Evolutionary conservation across 306 rosid genomes (phyloP), one percentile per base, ranked within the genome.

Genomic region (Crotalaria pallida): DNA sequence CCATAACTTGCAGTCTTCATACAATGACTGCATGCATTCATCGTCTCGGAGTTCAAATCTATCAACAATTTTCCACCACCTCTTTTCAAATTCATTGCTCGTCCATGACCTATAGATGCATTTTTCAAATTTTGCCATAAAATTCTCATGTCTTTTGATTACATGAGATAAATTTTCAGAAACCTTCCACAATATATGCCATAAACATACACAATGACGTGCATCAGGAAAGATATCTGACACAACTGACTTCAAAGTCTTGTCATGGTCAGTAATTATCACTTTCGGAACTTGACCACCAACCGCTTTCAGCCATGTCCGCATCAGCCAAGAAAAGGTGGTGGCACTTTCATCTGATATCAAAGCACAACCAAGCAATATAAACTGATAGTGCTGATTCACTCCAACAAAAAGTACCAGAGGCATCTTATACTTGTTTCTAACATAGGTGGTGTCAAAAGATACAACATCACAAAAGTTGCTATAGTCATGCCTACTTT

Each of bases 381-480:
- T 77, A 67, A 91, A 91, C 69, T 94, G 99, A 78, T 84, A 94
- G 63, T 94, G 99, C 78, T 91, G 96, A 84, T 94, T 94, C 83
- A 88, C 99, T 63, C 99, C 99, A 74, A 94, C 81, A 90, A 94
- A 91, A 61, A 91, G 72, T 75, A 81, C 88, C 70, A 94, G 96
- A 79, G 99, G 99, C 96, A 94, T 84, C 82, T 91, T 94, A 78
- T 91, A 85, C 66, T 94, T 91, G 84, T 84, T 91, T 81, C 95
- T 86, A 61, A 91, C 72, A 68, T 94, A 91, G 21, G 92, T 80
- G 63, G 95, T 94, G 71, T 94, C 99, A 58, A 94, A 84, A 58
- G 96, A 87, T 50, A 94, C 97, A 40, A 88, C 95, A 80, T 94
- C 99, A 68, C 77, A 79, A 66, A 91, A 94, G 85, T 85, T 84